These are phyloP conservation scores for sweet orange (Citrus sinensis) DNA, from an alignment of 345 rosid genomes.

Conservation along the genomic window DVS_A1.0 CM039163.1:1512001-1512500, in stretches of 20 bases:
- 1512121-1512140: not conserved
- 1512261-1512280: not conserved
- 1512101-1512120: not conserved
- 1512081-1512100: not conserved
- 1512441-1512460: too few relatives aligned
- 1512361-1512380: not conserved
- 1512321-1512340: too few relatives aligned
- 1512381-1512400: not conserved
- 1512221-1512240: conserved; percentile 5
- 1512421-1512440: not conserved
- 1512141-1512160: not conserved
- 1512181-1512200: conserved; percentile 7
- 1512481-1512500: not conserved
- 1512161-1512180: not conserved
- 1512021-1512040: conserved; percentile 21
- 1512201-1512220: not conserved
- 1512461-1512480: not conserved
- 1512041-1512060: conserved; percentile 15
- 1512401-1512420: not conserved
- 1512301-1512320: not conserved
- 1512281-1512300: too few relatives aligned
- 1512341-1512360: too few relatives aligned
- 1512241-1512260: not conserved
- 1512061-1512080: not conserved
- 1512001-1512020: conserved; percentile 5